Evolutionary conservation across 2,329 filamentous ascomycete species (phyloP).

Genomic region (Botrytis elliptica): DNA sequence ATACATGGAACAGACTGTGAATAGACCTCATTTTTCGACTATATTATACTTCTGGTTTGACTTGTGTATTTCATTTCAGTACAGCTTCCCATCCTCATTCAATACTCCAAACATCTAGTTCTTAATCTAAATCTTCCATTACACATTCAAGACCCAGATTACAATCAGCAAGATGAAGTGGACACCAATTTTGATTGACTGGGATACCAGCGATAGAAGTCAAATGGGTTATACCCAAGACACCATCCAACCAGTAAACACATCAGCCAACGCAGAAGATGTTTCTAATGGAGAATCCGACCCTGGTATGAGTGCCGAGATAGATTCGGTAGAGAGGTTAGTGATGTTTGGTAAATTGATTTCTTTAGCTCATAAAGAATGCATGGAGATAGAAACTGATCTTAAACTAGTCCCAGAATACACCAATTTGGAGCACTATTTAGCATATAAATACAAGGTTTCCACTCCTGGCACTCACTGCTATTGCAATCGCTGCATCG

Average conservation of each 20-base stretch:
- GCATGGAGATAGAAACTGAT: background rate
- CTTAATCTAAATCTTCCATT: background rate
- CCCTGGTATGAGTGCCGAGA: accelerated
- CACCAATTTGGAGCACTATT: background rate
- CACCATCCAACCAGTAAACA: background rate
- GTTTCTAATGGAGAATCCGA: background rate
- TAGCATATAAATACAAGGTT: background rate
- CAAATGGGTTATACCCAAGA: background rate
- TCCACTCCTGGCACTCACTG: background rate
- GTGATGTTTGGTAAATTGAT: background rate
- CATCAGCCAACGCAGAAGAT: background rate
- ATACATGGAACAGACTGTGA: background rate
- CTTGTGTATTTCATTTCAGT: background rate
- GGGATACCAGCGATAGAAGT: background rate
- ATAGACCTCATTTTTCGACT: background rate
- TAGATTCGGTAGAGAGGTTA: background rate
- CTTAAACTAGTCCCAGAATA: background rate
- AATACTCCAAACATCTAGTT: background rate
- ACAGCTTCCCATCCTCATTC: background rate
- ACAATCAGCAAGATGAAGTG: background rate
- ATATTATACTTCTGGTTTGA: background rate
- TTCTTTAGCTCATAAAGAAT: background rate
- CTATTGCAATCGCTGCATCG: background rate
- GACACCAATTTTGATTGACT: background rate
- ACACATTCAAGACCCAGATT: background rate